Evolutionary conservation across 257 asterid genomes (phyloP).

Genomic region (Ilex aquifolium): DNA sequence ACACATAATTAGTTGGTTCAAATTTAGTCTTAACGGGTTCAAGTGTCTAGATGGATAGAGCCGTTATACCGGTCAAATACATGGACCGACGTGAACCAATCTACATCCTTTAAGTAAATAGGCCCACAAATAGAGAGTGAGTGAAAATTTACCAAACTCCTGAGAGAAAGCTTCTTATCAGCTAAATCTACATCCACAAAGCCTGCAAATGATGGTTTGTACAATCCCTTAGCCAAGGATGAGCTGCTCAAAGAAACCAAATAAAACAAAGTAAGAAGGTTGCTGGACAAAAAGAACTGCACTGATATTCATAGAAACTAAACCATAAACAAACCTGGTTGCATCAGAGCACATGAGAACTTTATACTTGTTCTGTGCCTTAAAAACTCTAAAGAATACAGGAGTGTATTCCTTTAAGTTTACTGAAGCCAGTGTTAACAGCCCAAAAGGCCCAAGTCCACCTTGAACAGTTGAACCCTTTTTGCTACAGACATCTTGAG

Average conservation of each 20-base stretch:
- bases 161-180: constrained; percentile 25
- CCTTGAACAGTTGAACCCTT: constrained; percentile 46
- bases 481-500: constrained; percentile 40
- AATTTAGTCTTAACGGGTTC: too few relatives aligned
- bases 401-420: constrained; percentile 62
- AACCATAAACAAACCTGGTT: constrained; percentile 23
- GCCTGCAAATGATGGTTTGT: constrained; percentile 39
- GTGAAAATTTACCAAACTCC: constrained; percentile 24
- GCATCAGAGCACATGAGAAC: constrained; percentile 74
- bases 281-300: too few relatives aligned
- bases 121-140: too few relatives aligned
- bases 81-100: too few relatives aligned
- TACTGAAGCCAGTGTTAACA: constrained; percentile 54
- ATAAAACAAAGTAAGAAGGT: too few relatives aligned
- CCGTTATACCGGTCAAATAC: too few relatives aligned
- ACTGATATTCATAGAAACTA: too few relatives aligned
- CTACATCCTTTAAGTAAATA: too few relatives aligned
- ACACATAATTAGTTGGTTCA: too few relatives aligned
- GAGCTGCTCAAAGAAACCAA: constrained; percentile 20
- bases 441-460: constrained; percentile 80
- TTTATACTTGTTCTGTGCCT: constrained; percentile 29
- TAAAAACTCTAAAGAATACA: constrained; percentile 60
- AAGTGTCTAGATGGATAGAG: too few relatives aligned
- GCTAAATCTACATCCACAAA: constrained; percentile 23
- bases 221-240: constrained; percentile 16